Conservation (phyloP, 2,329 filamentous ascomycete genomes). For the Alternaria triticina region DNA sequence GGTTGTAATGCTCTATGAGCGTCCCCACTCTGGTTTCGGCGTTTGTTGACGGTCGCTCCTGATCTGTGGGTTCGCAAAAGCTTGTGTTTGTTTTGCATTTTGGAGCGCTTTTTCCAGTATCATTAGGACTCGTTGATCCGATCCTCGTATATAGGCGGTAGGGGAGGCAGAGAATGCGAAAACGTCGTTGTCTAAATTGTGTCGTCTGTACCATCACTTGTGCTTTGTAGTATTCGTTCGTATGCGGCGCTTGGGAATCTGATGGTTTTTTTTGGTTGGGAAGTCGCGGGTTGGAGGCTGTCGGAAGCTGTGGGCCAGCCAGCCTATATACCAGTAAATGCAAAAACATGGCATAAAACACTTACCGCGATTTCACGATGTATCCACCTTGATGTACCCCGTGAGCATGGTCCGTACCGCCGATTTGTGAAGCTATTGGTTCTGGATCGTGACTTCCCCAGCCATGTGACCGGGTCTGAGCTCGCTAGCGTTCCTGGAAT, state of each 20-base stretch:
- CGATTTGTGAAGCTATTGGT: constrained; percentile 26
- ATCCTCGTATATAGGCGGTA: constrained; percentile 33
- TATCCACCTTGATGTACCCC: constrained; percentile 12
- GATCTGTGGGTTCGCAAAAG: constrained; percentile 38
- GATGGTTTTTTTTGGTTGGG: constrained; percentile 6
- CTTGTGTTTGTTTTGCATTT: constrained; percentile 40
- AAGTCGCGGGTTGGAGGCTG: neutral
- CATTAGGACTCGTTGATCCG: constrained; percentile 22
- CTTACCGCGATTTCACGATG: constrained; percentile 9
- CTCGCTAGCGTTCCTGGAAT: constrained; percentile 19
- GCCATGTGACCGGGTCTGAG: constrained; percentile 32
- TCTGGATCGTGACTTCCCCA: constrained; percentile 37
- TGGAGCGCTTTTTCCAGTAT: constrained; percentile 36
- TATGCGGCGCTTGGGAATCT: constrained; percentile 1
- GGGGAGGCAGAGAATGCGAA: constrained; percentile 31
- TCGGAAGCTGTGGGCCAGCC: neutral
- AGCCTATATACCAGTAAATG: constrained; percentile 23
- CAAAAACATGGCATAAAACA: constrained; percentile 28
- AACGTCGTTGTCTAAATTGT: constrained; percentile 13
- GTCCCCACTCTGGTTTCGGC: constrained; percentile 38
- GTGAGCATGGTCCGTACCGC: constrained; percentile 25
- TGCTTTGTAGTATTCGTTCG: constrained; percentile 12
- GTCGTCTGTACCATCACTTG: constrained; percentile 16
- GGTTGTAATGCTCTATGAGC: constrained; percentile 43
- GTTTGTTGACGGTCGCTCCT: constrained; percentile 28